A percentile compares a stretch with the other conserved stretches of the same genome.
Conservation (phyloP, 257 asterid genomes). For the Thymus quinquecostatus region DNA sequence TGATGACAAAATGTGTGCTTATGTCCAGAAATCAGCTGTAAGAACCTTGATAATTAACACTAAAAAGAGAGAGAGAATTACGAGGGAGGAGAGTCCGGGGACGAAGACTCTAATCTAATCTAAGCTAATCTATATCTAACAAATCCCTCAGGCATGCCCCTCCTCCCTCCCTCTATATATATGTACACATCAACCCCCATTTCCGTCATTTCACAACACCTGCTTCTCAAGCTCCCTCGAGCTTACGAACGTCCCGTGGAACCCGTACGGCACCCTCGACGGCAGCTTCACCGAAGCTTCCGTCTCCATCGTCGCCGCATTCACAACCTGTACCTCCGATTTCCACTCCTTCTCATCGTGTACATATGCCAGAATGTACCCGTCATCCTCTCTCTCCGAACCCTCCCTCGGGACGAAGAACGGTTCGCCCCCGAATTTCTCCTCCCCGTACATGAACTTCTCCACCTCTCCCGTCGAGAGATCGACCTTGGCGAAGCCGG, state of each 20-base stretch:
- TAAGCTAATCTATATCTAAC: slow-evolving; percentile 27
- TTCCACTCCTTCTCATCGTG: slow-evolving; percentile 60
- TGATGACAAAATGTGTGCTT: no score
- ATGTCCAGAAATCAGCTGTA: no score
- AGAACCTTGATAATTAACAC: no score
- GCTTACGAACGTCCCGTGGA: slow-evolving; percentile 76
- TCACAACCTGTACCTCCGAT: slow-evolving; percentile 69
- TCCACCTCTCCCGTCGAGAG: slow-evolving; percentile 48
- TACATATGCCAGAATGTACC: slow-evolving; percentile 56
- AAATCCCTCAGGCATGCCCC: slow-evolving; percentile 45
- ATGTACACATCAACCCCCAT: not conserved
- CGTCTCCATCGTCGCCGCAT: slow-evolving; percentile 48
- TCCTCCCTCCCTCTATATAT: not conserved
- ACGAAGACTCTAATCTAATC: slow-evolving; percentile 23
- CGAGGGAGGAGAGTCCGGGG: slow-evolving; percentile 45
- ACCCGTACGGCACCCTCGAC: slow-evolving; percentile 83
- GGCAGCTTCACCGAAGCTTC: slow-evolving; percentile 65
- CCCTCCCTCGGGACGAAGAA: slow-evolving; percentile 51
- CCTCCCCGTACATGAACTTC: slow-evolving; percentile 52
- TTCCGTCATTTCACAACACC: slow-evolving; percentile 13
- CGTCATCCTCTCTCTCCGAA: slow-evolving; percentile 54
- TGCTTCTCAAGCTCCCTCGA: slow-evolving; percentile 52
- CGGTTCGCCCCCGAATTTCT: slow-evolving; percentile 70
- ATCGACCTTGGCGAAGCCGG: slow-evolving; percentile 73
- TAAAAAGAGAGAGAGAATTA: not conserved